phyloP scores from a whole-genome alignment of 2,329 filamentous ascomycete species.

The Cryphonectria japonica region DNA sequence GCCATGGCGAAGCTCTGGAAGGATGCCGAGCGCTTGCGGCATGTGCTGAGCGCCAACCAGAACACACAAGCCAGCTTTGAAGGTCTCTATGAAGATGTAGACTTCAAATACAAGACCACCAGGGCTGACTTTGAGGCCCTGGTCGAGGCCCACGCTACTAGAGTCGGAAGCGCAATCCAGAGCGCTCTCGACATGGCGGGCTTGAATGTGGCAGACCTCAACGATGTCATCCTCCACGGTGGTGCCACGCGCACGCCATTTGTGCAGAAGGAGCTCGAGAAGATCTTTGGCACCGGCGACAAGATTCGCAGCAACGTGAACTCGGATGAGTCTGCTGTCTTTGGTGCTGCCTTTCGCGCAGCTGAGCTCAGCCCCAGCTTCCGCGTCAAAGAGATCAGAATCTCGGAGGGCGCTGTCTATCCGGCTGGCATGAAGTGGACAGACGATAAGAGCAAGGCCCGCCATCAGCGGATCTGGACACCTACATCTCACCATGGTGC shows the following conservation, averaged over 20 bases:
- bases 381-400: slow-evolving; percentile 94
- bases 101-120: slow-evolving; percentile 89
- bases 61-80: slow-evolving; percentile 83
- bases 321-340: slow-evolving; percentile 93
- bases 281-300: slow-evolving; percentile 68
- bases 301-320: slow-evolving; percentile 96
- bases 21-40: slow-evolving; percentile 83
- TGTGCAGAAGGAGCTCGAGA: slow-evolving; percentile 86
- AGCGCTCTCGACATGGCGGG: slow-evolving; percentile 75
- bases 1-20: slow-evolving; percentile 90
- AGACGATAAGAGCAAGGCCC: slow-evolving; percentile 67
- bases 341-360: slow-evolving; percentile 93
- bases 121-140: slow-evolving; percentile 82
- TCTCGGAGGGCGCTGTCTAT: slow-evolving; percentile 77
- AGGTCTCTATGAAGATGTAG: slow-evolving; percentile 85
- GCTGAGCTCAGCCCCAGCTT: slow-evolving; percentile 93
- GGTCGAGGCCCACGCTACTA: slow-evolving; percentile 66
- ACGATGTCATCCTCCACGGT: slow-evolving; percentile 91
- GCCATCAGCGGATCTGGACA: slow-evolving; percentile 83
- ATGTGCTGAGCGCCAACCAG: slow-evolving; percentile 90
- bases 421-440: slow-evolving; percentile 76
- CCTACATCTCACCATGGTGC: slow-evolving; percentile 74
- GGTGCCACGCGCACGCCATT: slow-evolving; percentile 91
- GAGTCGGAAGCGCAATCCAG: slow-evolving; percentile 71
- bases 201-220: slow-evolving; percentile 74